Conservation (phyloP, 371 early-diverging fungal genomes). For the Amoeboaphelidium protococcarum region DNA sequence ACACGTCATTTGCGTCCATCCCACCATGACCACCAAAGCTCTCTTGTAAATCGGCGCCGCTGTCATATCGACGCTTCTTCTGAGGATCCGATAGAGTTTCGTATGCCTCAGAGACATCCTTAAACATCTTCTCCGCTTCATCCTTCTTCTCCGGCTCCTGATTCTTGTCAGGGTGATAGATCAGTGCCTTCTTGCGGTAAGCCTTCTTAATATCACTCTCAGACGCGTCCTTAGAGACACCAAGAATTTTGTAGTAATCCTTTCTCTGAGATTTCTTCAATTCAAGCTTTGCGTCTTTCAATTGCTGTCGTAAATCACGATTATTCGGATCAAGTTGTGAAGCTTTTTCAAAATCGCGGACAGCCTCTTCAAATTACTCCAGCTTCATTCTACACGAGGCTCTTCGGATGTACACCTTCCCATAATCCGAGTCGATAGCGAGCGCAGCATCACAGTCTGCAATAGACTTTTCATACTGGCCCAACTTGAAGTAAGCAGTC, state of each 20-base stretch:
- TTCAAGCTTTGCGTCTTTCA: constrained; percentile 13
- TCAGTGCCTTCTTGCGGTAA: constrained; percentile 40
- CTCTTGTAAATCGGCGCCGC: neutral
- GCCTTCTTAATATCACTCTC: constrained; percentile 37
- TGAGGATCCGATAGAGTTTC: neutral
- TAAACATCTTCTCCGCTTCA: neutral
- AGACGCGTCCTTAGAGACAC: constrained; percentile 17
- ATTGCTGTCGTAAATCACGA: constrained; percentile 22
- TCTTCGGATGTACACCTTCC: constrained; percentile 46
- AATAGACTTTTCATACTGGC: constrained; percentile 28
- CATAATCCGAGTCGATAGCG: constrained; percentile 6
- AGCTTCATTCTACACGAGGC: constrained; percentile 45
- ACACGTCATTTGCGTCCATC: neutral
- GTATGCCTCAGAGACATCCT: neutral
- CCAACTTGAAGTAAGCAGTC: constrained; percentile 18
- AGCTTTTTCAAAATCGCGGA: constrained; percentile 36
- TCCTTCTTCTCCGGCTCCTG: constrained; percentile 7
- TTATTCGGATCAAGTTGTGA: constrained; percentile 24
- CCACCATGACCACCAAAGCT: neutral
- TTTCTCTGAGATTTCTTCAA: constrained; percentile 38
- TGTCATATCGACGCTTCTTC: neutral
- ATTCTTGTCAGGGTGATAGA: constrained; percentile 58
- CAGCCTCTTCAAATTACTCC: constrained; percentile 47
- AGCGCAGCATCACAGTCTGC: constrained; percentile 37
- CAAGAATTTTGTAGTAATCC: constrained; percentile 50